A percentile compares a stretch with the other conserved stretches of the same genome.
These are phyloP conservation scores for Vickermania spadyakhi DNA, from an alignment of 208 protist species.

Conservation along the genomic window DNA sequence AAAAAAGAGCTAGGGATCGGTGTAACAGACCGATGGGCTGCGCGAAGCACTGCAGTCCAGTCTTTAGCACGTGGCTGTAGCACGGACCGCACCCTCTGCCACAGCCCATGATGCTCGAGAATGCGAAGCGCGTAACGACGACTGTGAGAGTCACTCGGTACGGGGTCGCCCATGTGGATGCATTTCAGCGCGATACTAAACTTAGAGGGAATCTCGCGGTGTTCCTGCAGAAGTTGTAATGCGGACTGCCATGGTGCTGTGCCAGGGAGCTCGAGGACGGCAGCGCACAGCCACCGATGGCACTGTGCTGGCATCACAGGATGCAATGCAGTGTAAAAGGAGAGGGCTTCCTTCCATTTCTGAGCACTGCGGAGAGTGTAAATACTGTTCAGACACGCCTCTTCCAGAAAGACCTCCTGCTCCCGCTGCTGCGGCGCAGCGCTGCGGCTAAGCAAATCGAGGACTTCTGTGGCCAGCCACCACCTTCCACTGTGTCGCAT, in stretches of 20 bases:
- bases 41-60: neutral
- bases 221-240: too few relatives aligned
- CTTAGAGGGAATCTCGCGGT: too few relatives aligned
- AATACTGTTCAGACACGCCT: slow-evolving; percentile 48
- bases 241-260: slow-evolving; percentile 34
- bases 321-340: slow-evolving; percentile 22
- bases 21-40: neutral
- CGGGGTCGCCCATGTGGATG: too few relatives aligned
- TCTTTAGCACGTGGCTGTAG: neutral
- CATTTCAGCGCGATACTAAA: too few relatives aligned
- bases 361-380: slow-evolving; percentile 31
- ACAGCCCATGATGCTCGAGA: too few relatives aligned
- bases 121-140: too few relatives aligned
- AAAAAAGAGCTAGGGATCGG: neutral
- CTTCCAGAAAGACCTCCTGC: slow-evolving; percentile 37
- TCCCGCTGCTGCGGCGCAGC: slow-evolving; percentile 14
- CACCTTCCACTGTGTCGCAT: slow-evolving; percentile 35
- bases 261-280: slow-evolving; percentile 27
- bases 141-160: too few relatives aligned
- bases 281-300: slow-evolving; percentile 18
- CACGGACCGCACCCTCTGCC: too few relatives aligned
- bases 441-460: slow-evolving; percentile 42
- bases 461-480: slow-evolving; percentile 54
- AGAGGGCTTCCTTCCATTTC: slow-evolving; percentile 53
- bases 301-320: slow-evolving; percentile 21